Conservation (phyloP, 352 stramenopile species). For the Phytophthora nicotianae region DNA sequence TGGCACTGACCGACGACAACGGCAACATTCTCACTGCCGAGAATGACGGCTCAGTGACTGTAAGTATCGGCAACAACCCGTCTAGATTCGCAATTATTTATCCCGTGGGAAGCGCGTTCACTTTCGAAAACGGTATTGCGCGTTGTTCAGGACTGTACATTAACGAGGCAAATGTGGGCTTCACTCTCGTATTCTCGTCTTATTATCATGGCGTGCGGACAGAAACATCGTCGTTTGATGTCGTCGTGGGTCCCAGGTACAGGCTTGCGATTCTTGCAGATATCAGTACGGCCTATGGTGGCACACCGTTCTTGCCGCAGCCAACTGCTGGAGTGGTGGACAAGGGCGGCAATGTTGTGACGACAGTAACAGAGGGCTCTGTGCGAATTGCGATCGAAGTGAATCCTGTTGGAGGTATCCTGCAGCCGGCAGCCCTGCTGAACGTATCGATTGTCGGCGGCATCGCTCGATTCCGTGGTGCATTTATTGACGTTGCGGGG, state of each 20-base stretch:
- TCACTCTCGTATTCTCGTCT: conserved; percentile 73
- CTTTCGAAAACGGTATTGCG: conserved; percentile 78
- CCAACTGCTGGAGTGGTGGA: conserved; percentile 81
- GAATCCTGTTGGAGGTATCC: conserved; percentile 58
- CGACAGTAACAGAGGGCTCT: conserved; percentile 45
- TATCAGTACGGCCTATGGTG: conserved; percentile 81
- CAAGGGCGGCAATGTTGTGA: conserved; percentile 73
- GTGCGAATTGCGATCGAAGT: conserved; percentile 71
- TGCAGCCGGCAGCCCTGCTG: conserved; percentile 51
- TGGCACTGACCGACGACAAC: conserved; percentile 76
- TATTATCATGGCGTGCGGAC: conserved; percentile 69
- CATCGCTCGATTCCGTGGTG: conserved; percentile 58
- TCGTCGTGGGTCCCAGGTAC: conserved; percentile 65
- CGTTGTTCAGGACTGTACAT: conserved; percentile 78
- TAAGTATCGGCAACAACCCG: conserved; percentile 59
- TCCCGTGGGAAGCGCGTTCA: conserved; percentile 51
- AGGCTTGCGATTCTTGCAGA: conserved; percentile 68
- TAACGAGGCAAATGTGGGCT: conserved; percentile 61
- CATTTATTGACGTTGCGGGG: conserved; percentile 79
- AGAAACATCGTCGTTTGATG: conserved; percentile 74
- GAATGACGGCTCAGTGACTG: conserved; percentile 59
- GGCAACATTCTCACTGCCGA: conserved; percentile 76
- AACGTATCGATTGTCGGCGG: conserved; percentile 63
- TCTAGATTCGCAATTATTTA: conserved; percentile 56
- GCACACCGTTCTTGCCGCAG: conserved; percentile 77